These are phyloP conservation scores for Sarcomyxa edulis DNA, from an alignment of 768 basidiomycete species.

Conservation along the genomic window DNA sequence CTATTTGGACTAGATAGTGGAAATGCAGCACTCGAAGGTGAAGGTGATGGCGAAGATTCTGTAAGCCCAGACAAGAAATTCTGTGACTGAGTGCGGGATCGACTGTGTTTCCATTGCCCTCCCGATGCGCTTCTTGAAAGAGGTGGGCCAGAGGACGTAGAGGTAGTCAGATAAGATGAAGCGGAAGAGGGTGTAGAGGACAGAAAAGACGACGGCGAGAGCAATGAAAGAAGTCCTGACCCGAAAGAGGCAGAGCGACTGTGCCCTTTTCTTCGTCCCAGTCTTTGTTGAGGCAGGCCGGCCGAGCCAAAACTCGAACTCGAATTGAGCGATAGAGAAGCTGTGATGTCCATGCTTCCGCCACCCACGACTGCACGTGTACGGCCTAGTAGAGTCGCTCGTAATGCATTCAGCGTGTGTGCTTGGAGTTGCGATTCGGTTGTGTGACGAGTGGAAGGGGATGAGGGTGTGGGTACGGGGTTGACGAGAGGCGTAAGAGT, in stretches of 20 bases:
- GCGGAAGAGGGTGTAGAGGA: slow-evolving; percentile 12
- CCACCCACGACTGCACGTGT: slow-evolving; percentile 50
- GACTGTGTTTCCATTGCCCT: slow-evolving; percentile 1
- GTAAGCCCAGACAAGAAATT: too few relatives aligned
- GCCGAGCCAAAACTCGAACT: slow-evolving; percentile 37
- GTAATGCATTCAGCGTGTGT: slow-evolving; percentile 38
- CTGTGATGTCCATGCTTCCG: slow-evolving; percentile 76
- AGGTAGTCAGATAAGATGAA: slow-evolving; percentile 6
- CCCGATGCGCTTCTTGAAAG: neutral
- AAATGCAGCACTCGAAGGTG: slow-evolving; percentile 1
- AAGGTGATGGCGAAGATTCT: slow-evolving; percentile 3
- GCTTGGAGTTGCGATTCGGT: slow-evolving; percentile 39
- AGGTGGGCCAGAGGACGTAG: slow-evolving; percentile 9
- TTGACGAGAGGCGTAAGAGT: slow-evolving; percentile 49
- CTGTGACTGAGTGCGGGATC: slow-evolving; percentile 4
- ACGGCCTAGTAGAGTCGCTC: slow-evolving; percentile 43
- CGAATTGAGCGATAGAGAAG: slow-evolving; percentile 46
- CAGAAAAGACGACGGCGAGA: slow-evolving; percentile 32
- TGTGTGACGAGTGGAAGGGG: slow-evolving; percentile 22
- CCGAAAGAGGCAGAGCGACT: slow-evolving; percentile 48
- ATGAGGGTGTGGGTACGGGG: too few relatives aligned
- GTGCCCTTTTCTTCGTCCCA: slow-evolving; percentile 30
- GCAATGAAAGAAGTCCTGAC: slow-evolving; percentile 43
- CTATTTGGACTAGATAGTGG: too few relatives aligned
- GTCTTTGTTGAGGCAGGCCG: slow-evolving; percentile 14